Percentiles rank a stretch among this genome's conserved stretches.
Conservation (phyloP, 1,284 basidiomycete species). For the Meripilus lineatus region DNA sequence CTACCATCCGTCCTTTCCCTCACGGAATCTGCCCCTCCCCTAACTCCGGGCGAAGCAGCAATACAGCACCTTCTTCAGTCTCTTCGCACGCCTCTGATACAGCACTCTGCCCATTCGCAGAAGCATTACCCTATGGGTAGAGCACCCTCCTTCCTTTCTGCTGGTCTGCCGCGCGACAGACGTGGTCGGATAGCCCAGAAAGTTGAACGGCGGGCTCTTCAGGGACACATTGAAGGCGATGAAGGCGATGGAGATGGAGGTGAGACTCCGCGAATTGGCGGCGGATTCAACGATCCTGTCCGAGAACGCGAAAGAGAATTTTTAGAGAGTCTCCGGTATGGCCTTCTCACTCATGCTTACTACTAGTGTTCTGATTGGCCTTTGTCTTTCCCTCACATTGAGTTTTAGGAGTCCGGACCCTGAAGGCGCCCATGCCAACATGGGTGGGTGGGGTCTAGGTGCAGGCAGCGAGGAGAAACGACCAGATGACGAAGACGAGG, state of each 20-base stretch:
- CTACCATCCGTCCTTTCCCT: slow-evolving; percentile 48
- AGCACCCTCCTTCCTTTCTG: slow-evolving; percentile 66
- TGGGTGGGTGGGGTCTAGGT: slow-evolving; percentile 66
- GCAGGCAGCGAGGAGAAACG: slow-evolving; percentile 44
- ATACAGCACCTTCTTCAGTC: slow-evolving; percentile 57
- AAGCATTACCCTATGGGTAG: slow-evolving; percentile 30
- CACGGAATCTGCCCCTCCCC: slow-evolving; percentile 46
- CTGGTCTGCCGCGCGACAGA: slow-evolving; percentile 66
- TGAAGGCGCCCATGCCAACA: slow-evolving; percentile 35
- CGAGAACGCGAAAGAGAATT: slow-evolving; percentile 50
- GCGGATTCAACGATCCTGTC: slow-evolving; percentile 28
- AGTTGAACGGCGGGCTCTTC: slow-evolving; percentile 20
- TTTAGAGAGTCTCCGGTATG: slow-evolving; percentile 49
- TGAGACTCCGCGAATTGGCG: slow-evolving; percentile 47
- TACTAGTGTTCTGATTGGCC: neutral
- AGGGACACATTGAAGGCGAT: slow-evolving; percentile 20
- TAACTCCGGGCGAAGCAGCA: slow-evolving; percentile 57
- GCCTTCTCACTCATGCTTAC: too few species aligned
- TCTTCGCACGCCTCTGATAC: slow-evolving; percentile 41
- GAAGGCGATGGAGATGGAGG: slow-evolving; percentile 37
- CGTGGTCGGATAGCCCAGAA: slow-evolving; percentile 69
- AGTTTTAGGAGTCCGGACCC: slow-evolving; percentile 43
- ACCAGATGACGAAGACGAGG: slow-evolving; percentile 27
- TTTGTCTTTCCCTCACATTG: too few species aligned
- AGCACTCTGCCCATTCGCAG: slow-evolving; percentile 23